Evolutionary conservation across 1,284 basidiomycete species (phyloP).

Genomic region (Apiotrichum veenhuisii): DNA sequence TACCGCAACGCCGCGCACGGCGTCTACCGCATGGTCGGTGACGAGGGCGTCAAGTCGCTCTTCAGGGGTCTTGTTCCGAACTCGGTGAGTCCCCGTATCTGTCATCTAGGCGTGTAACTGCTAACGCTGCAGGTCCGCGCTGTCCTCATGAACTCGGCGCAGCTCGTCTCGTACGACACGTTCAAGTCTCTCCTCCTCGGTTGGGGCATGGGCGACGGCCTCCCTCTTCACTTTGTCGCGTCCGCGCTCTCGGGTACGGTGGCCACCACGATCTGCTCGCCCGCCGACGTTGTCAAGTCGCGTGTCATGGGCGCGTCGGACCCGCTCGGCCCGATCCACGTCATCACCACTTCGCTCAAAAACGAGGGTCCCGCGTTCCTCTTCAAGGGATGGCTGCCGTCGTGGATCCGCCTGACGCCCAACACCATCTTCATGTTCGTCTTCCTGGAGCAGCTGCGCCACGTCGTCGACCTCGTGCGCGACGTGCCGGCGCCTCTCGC

Average conservation of each 20-base stretch:
- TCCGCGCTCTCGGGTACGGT: slow-evolving; percentile 55
- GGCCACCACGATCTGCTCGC: slow-evolving; percentile 54
- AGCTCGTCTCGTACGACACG: slow-evolving; percentile 55
- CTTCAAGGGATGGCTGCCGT: slow-evolving; percentile 57
- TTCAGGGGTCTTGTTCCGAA: slow-evolving; percentile 54
- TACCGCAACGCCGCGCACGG: slow-evolving; percentile 52
- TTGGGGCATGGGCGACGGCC: slow-evolving; percentile 50
- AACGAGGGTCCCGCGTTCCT: slow-evolving; percentile 52
- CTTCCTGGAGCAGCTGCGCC: slow-evolving; percentile 47
- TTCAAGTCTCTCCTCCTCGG: slow-evolving; percentile 54
- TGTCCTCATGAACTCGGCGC: slow-evolving; percentile 55
- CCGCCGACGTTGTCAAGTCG: slow-evolving; percentile 54
- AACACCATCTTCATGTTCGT: slow-evolving; percentile 51
- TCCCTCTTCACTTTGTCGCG: slow-evolving; percentile 52
- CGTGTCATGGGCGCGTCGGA: slow-evolving; percentile 51
- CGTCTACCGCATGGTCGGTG: slow-evolving; percentile 49
- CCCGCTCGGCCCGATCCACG: slow-evolving; percentile 23
- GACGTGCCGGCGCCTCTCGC: not conserved
- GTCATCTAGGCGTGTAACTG: not conserved
- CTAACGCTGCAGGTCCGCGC: slow-evolving; percentile 46
- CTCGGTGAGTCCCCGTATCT: slow-evolving; percentile 40
- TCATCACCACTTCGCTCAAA: slow-evolving; percentile 29
- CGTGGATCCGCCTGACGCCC: slow-evolving; percentile 53
- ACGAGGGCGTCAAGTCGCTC: slow-evolving; percentile 51
- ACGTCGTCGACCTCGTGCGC: slow-evolving; percentile 34